A percentile compares a stretch with the other conserved stretches of the same genome.
These are phyloP conservation scores for Hortiboletus campestris DNA, from an alignment of 768 basidiomycete genomes.

Conservation along the genomic window DNA sequence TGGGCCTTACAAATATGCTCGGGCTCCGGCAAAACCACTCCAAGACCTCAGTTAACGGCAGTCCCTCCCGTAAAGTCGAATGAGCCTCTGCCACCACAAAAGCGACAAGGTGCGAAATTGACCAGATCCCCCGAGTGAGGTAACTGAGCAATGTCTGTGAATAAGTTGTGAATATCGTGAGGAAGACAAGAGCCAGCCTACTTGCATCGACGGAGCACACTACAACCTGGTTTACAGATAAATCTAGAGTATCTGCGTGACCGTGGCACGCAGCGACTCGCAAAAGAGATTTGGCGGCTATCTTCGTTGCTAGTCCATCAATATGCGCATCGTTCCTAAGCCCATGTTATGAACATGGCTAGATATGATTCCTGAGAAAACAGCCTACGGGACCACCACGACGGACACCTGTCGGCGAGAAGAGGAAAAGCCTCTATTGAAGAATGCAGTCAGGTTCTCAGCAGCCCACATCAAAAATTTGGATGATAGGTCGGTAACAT, in stretches of 20 bases:
- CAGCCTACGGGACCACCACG: conserved; percentile 21
- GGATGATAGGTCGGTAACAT: conserved; percentile 16
- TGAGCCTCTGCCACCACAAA: conserved; percentile 47
- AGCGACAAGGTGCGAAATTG: conserved; percentile 43
- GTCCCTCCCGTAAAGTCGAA: conserved; percentile 35
- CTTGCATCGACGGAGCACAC: conserved; percentile 43
- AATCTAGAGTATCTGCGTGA: conserved; percentile 14
- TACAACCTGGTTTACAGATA: conserved; percentile 34
- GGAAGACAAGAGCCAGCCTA: conserved; percentile 4
- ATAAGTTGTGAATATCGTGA: conserved; percentile 3
- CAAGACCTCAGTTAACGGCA: conserved; percentile 44
- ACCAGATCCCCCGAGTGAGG: conserved; percentile 36
- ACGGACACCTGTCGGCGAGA: conserved; percentile 12
- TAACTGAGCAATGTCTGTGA: conserved; percentile 41
- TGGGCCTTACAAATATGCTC: conserved; percentile 38
- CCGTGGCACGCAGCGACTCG: conserved; percentile 14
- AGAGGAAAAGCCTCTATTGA: neutral
- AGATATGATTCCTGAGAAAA: neutral
- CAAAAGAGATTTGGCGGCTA: conserved; percentile 17
- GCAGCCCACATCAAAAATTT: conserved; percentile 21
- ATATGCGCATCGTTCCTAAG: conserved; percentile 11
- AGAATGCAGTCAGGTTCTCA: neutral
- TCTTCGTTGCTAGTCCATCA: conserved; percentile 15
- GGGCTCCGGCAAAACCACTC: conserved; percentile 42
- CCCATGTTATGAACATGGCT: neutral